Conservation (phyloP, 2,329 filamentous ascomycete genomes). For the Botrytis sinoallii region DNA sequence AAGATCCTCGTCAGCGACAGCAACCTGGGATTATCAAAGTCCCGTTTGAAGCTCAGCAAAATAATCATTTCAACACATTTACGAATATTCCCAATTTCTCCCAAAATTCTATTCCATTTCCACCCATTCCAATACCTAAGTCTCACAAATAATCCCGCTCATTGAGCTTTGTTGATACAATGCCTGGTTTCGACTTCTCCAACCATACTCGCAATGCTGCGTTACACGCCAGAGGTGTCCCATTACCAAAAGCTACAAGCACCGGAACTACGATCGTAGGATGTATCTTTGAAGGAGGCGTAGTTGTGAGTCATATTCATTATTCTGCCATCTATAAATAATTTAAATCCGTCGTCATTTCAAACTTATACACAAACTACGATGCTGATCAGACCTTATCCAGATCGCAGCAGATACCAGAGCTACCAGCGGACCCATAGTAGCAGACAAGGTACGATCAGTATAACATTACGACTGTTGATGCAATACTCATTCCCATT, state of each 20-base stretch:
- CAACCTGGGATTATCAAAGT: constrained; percentile 15
- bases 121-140: not conserved
- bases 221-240: constrained; percentile 88
- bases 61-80: constrained; percentile 7
- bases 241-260: constrained; percentile 94
- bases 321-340: not conserved
- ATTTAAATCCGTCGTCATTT: not conserved
- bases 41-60: constrained; percentile 12
- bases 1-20: constrained; percentile 21
- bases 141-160: constrained; percentile 15
- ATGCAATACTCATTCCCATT: constrained; percentile 19
- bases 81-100: not conserved
- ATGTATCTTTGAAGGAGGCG: constrained; percentile 92
- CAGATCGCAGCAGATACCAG: constrained; percentile 97
- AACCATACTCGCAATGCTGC: constrained; percentile 99
- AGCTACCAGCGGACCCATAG: constrained; percentile 95
- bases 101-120: not conserved
- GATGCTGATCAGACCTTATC: constrained; percentile 25
- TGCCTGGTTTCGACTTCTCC: constrained; percentile 98
- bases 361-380: not conserved
- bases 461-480: not conserved
- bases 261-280: constrained; percentile 99
- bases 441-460: constrained; percentile 80
- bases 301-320: constrained; percentile 64
- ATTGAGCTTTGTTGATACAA: constrained; percentile 46